Conservation (phyloP, 1,284 basidiomycete species). For the Xanthoconium separans region DNA sequence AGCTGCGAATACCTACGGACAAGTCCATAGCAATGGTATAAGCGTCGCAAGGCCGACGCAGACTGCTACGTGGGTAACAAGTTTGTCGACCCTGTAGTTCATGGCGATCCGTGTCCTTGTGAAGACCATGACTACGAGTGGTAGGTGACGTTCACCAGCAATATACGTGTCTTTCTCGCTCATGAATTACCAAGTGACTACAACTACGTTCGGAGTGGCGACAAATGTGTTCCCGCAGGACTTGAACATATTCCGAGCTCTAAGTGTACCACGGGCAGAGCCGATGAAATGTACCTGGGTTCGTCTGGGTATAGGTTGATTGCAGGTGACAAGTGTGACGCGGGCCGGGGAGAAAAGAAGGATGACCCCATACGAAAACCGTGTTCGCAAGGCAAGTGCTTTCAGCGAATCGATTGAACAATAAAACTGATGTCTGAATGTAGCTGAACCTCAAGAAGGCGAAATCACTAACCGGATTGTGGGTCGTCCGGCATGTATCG, state of each 20-base stretch:
- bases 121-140: slow-evolving; percentile 92
- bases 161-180: neutral
- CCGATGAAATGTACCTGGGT: slow-evolving; percentile 72
- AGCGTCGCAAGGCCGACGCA: slow-evolving; percentile 78
- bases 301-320: slow-evolving; percentile 93
- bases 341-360: slow-evolving; percentile 63
- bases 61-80: slow-evolving; percentile 94
- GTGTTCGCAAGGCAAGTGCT: slow-evolving; percentile 64
- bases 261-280: slow-evolving; percentile 56
- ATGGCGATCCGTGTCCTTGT: slow-evolving; percentile 85
- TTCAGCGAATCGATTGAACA: neutral
- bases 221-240: slow-evolving; percentile 77
- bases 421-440: slow-evolving; percentile 7
- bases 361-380: slow-evolving; percentile 72
- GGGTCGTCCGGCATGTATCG: neutral
- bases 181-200: slow-evolving; percentile 63
- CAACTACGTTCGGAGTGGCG: slow-evolving; percentile 76
- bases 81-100: slow-evolving; percentile 80
- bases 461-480: slow-evolving; percentile 69
- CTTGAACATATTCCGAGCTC: slow-evolving; percentile 84
- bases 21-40: slow-evolving; percentile 91
- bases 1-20: neutral
- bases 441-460: slow-evolving; percentile 75
- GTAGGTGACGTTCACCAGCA: slow-evolving; percentile 41
- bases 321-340: slow-evolving; percentile 88